These are phyloP conservation scores for Mucor irregularis DNA, from an alignment of 371 early-diverging fungal genomes.

Conservation along the genomic window DNA sequence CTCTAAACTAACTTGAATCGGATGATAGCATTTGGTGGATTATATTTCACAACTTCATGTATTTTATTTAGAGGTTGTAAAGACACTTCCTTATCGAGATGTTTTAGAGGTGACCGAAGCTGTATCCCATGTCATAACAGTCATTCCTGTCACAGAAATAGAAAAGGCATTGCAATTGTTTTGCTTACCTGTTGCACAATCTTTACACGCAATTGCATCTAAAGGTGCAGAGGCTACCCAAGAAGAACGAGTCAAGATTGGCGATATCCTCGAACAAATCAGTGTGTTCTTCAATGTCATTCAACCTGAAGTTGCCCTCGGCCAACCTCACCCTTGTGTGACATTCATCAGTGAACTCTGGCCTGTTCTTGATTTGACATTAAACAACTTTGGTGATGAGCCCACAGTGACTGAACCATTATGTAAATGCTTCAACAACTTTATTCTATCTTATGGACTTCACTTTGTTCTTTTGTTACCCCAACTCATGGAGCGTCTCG, in stretches of 20 bases:
- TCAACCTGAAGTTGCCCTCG: conserved; percentile 48
- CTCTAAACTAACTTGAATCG: neutral
- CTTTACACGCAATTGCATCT: conserved; percentile 48
- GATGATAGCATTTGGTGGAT: conserved; percentile 60
- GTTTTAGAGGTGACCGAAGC: conserved; percentile 85
- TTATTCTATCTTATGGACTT: conserved; percentile 60
- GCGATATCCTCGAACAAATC: conserved; percentile 55
- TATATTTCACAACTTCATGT: conserved; percentile 75
- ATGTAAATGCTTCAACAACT: conserved; percentile 66
- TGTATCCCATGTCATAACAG: conserved; percentile 83
- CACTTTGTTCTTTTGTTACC: conserved; percentile 59
- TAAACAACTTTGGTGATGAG: conserved; percentile 56
- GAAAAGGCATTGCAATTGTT: conserved; percentile 76
- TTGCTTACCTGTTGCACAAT: conserved; percentile 80
- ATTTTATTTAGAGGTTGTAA: conserved; percentile 71
- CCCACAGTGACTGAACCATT: conserved; percentile 61
- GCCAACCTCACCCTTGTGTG: conserved; percentile 70
- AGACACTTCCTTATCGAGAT: conserved; percentile 70
- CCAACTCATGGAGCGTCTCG: conserved; percentile 55
- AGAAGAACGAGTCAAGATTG: conserved; percentile 39
- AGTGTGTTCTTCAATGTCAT: conserved; percentile 57
- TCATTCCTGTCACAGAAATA: conserved; percentile 65
- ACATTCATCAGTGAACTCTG: conserved; percentile 76
- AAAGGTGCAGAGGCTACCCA: conserved; percentile 32
- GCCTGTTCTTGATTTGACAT: conserved; percentile 69